Percentiles rank a stretch among this genome's conserved stretches.
Evolutionary conservation across 2,329 filamentous ascomycete genomes (phyloP).

Genomic region (Rhinocladiella similis): DNA sequence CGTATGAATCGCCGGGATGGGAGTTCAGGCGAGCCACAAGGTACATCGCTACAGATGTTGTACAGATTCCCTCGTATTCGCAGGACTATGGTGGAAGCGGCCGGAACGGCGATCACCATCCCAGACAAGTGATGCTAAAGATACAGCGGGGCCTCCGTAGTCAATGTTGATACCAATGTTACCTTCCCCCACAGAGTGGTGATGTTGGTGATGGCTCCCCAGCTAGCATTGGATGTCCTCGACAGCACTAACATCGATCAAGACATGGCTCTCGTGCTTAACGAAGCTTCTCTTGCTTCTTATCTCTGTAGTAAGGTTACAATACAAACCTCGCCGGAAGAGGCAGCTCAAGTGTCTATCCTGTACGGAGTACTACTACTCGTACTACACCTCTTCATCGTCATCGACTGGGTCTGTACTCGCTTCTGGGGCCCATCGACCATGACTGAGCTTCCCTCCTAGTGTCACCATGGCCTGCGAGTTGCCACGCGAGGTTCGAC

Average conservation of each 20-base stretch:
- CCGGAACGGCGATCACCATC: too few relatives aligned
- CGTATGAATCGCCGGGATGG: too few relatives aligned
- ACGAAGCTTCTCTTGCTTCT: not conserved
- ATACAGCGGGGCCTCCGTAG: too few relatives aligned
- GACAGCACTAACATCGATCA: not conserved
- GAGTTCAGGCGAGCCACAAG: not conserved
- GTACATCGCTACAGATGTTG: not conserved
- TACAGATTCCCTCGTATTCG: too few relatives aligned
- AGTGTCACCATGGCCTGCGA: conserved; percentile 2
- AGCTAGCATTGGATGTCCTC: not conserved
- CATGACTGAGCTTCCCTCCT: not conserved
- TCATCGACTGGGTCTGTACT: not conserved
- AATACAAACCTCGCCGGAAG: conserved; percentile 1
- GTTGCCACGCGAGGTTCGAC: conserved; percentile 1
- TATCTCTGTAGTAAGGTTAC: conserved; percentile 9
- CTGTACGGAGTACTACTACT: too few relatives aligned
- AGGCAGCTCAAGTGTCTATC: conserved; percentile 8
- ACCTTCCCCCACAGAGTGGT: conserved; percentile 13
- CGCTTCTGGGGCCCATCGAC: not conserved
- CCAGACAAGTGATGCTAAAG: too few relatives aligned
- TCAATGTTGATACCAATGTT: conserved; percentile 1
- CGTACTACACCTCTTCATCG: not conserved
- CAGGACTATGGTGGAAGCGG: too few relatives aligned
- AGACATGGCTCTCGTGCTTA: not conserved
- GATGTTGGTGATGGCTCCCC: not conserved